Conservation (phyloP, 2,329 filamentous ascomycete genomes). For the Xylaria sp. region DNA sequence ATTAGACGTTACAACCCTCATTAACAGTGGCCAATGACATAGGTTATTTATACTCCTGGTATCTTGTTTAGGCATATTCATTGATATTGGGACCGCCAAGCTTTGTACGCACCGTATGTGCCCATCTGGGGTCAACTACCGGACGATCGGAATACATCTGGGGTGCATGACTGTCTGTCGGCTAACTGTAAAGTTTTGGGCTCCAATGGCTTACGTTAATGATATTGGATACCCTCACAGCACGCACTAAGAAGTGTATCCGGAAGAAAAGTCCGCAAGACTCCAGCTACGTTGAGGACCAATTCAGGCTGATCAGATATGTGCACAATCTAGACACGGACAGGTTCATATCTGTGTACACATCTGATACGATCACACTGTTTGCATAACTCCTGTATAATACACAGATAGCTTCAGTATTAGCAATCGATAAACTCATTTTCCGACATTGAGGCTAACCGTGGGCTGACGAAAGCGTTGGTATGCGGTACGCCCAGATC, state of each 20-base stretch:
- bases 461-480: background rate
- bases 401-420: background rate
- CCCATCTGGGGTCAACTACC: conserved; percentile 28
- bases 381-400: background rate
- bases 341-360: background rate
- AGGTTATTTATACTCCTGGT: conserved; percentile 22
- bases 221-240: no score
- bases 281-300: background rate
- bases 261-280: background rate
- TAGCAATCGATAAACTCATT: background rate
- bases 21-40: conserved; percentile 40
- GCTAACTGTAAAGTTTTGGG: conserved; percentile 4
- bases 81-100: conserved; percentile 14
- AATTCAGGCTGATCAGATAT: conserved; percentile 25
- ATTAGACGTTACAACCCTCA: conserved; percentile 40
- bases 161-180: conserved; percentile 33
- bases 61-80: conserved; percentile 31
- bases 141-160: conserved; percentile 42
- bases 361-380: background rate
- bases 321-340: background rate
- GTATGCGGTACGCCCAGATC: no score
- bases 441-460: background rate
- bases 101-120: conserved; percentile 14
- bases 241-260: background rate
- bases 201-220: background rate